A percentile compares a stretch with the other conserved stretches of the same genome.
Evolutionary conservation across 2,329 filamentous ascomycete genomes (phyloP).

Genomic region (Magnaporthiopsis poae): DNA sequence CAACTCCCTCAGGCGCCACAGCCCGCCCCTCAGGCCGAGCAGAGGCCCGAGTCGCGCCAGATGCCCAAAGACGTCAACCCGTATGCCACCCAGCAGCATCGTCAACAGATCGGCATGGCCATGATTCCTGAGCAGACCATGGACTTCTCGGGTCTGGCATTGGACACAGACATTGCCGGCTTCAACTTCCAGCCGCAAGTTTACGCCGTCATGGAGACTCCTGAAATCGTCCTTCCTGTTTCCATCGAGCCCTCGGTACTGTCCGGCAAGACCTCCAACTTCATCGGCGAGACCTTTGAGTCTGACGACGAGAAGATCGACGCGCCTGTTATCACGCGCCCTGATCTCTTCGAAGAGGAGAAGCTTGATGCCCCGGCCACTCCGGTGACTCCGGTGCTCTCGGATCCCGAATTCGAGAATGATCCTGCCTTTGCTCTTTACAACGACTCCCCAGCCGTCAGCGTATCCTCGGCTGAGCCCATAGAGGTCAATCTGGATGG

Average conservation of each 20-base stretch:
- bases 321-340: constrained; percentile 31
- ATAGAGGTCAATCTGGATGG: constrained; percentile 33
- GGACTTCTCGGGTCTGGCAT: constrained; percentile 62
- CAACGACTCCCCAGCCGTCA: constrained; percentile 25
- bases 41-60: constrained; percentile 27
- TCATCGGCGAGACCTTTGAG: constrained; percentile 35
- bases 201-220: constrained; percentile 47
- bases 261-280: constrained; percentile 59
- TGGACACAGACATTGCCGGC: constrained; percentile 39
- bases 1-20: constrained; percentile 28
- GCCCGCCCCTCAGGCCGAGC: constrained; percentile 25
- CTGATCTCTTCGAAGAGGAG: constrained; percentile 34
- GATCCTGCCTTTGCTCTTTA: constrained; percentile 54
- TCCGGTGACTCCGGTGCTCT: constrained; percentile 28
- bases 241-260: constrained; percentile 51
- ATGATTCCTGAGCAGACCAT: constrained; percentile 72
- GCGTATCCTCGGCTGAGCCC: constrained; percentile 17
- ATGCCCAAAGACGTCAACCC: constrained; percentile 58
- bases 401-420: constrained; percentile 51
- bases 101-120: constrained; percentile 65
- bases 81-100: constrained; percentile 44
- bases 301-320: constrained; percentile 47
- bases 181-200: constrained; percentile 60
- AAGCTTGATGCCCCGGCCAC: constrained; percentile 19
- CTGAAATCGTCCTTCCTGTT: constrained; percentile 23